Conservation (phyloP, 1,139 yeast genomes). For the Yamadazyma aaseri region DNA sequence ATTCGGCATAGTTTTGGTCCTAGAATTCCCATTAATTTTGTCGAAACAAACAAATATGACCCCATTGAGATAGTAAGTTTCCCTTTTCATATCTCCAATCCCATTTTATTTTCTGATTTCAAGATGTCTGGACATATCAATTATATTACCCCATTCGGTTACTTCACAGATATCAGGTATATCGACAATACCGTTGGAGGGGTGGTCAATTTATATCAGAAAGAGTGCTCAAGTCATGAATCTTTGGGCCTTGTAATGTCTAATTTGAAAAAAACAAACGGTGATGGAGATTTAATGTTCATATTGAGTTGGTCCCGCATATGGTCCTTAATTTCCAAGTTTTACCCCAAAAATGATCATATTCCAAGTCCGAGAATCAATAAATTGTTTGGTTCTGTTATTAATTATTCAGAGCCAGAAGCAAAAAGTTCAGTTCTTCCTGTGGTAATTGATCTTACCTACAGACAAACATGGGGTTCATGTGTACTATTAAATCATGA, state of each 20-base stretch:
- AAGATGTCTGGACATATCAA: constrained; percentile 46
- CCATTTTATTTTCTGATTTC: constrained; percentile 43
- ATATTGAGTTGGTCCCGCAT: constrained; percentile 48
- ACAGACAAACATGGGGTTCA: constrained; percentile 35
- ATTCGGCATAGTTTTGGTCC: constrained; percentile 4
- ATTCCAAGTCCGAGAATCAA: constrained; percentile 3
- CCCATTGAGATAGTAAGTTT: constrained; percentile 24
- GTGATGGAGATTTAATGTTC: constrained; percentile 59
- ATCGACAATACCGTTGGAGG: constrained; percentile 71
- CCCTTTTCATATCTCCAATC: constrained; percentile 63
- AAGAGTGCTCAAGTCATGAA: neutral
- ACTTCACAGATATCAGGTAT: constrained; percentile 53
- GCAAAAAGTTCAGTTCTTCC: constrained; percentile 18
- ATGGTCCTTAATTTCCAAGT: constrained; percentile 9
- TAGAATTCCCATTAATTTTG: constrained; percentile 10
- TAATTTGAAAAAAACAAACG: constrained; percentile 46
- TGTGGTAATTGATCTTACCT: constrained; percentile 10
- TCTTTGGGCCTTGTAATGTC: constrained; percentile 56
- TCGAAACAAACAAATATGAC: constrained; percentile 3
- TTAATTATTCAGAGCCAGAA: neutral
- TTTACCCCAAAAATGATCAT: constrained; percentile 6
- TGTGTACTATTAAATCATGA: constrained; percentile 25
- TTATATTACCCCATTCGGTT: constrained; percentile 24
- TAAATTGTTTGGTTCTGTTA: constrained; percentile 1
- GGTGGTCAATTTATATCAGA: constrained; percentile 26